Percentiles rank a stretch among this genome's conserved stretches.
These are phyloP conservation scores for Linanthus parryae DNA, from an alignment of 148 eudicot genomes.

Conservation along the genomic window DNA sequence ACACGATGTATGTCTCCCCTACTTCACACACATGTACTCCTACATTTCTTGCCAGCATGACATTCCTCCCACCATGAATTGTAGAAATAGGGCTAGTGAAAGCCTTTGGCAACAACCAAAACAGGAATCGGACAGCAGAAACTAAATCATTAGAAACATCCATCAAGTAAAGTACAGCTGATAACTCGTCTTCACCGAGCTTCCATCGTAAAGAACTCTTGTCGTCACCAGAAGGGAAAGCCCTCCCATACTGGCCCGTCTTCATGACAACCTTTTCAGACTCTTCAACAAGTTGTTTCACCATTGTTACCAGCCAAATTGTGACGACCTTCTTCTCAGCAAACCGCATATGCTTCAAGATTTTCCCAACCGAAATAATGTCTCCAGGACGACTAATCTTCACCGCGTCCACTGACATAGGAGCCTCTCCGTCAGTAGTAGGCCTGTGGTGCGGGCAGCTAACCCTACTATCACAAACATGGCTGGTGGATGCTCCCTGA, in stretches of 20 bases:
- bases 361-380: slow-evolving; percentile 61
- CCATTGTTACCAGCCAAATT: slow-evolving; percentile 65
- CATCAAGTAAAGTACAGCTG: slow-evolving; percentile 71
- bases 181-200: slow-evolving; percentile 92
- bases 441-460: slow-evolving; percentile 77
- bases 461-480: slow-evolving; percentile 78
- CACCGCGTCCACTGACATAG: slow-evolving; percentile 34
- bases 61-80: slow-evolving; percentile 60
- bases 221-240: slow-evolving; percentile 55
- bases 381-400: slow-evolving; percentile 33
- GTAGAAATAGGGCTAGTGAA: slow-evolving; percentile 39
- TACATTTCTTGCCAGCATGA: slow-evolving; percentile 53
- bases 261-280: slow-evolving; percentile 50
- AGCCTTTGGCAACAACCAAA: slow-evolving; percentile 86
- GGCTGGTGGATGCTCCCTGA: slow-evolving; percentile 99
- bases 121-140: slow-evolving; percentile 69
- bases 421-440: slow-evolving; percentile 46
- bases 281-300: slow-evolving; percentile 69
- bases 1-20: slow-evolving; percentile 78
- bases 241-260: slow-evolving; percentile 46
- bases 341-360: slow-evolving; percentile 54
- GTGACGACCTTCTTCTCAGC: slow-evolving; percentile 64
- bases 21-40: slow-evolving; percentile 72
- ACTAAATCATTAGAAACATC: slow-evolving; percentile 70
- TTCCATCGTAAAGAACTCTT: slow-evolving; percentile 59